Conservation (phyloP, 2,329 filamentous ascomycete species). For the Penicillium brasilianum region DNA sequence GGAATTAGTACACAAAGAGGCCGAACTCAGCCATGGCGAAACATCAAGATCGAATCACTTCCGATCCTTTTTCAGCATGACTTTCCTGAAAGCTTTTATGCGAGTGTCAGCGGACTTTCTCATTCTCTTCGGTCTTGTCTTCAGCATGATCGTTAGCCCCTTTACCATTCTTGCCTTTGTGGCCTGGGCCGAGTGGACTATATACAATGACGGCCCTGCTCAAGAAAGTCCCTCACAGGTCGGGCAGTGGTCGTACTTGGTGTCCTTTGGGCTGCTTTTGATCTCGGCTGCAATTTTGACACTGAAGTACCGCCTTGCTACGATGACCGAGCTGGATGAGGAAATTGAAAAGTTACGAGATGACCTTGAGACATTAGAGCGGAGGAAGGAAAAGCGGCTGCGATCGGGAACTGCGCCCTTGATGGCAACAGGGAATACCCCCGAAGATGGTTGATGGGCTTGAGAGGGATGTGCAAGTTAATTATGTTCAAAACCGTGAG, state of each 20-base stretch:
- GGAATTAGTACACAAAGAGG: not conserved
- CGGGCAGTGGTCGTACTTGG: slow-evolving; percentile 39
- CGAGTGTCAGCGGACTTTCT: slow-evolving; percentile 21
- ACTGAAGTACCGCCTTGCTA: slow-evolving; percentile 36
- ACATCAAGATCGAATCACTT: slow-evolving; percentile 6
- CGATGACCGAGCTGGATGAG: slow-evolving; percentile 34
- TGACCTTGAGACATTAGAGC: slow-evolving; percentile 20
- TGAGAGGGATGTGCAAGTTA: not conserved
- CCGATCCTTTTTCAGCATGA: slow-evolving; percentile 11
- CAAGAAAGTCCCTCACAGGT: slow-evolving; percentile 38
- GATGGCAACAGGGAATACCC: not conserved
- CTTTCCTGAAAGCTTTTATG: slow-evolving; percentile 19
- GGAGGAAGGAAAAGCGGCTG: slow-evolving; percentile 15
- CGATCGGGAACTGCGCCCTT: slow-evolving; percentile 1
- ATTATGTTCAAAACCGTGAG: not conserved
- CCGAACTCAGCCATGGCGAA: not conserved
- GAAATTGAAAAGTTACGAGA: slow-evolving; percentile 34
- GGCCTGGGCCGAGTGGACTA: slow-evolving; percentile 40
- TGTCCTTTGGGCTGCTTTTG: slow-evolving; percentile 36
- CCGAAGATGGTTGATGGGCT: not conserved
- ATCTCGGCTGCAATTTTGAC: slow-evolving; percentile 36
- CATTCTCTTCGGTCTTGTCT: slow-evolving; percentile 27
- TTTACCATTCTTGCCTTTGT: slow-evolving; percentile 40
- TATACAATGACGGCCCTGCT: slow-evolving; percentile 35
- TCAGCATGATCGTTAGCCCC: slow-evolving; percentile 40